phyloP scores from a whole-genome alignment of 495 filamentous ascomycete genomes.

The Venustampulla echinocandica region DNA sequence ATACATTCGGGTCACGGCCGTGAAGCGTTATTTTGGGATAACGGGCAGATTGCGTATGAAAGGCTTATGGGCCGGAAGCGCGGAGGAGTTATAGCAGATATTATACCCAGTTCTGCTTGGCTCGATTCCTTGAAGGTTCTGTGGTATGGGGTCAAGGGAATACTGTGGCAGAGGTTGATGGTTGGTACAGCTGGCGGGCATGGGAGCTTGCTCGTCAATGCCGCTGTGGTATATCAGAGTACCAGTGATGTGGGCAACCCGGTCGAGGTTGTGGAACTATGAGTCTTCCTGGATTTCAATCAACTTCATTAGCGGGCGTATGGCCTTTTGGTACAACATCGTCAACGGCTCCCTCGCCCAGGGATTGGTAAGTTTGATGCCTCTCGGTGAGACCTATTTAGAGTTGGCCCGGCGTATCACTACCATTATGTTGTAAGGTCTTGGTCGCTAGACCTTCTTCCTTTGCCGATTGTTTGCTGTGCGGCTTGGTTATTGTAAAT shows the following conservation, averaged over 20 bases:
- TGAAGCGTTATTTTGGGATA: conserved; percentile 69
- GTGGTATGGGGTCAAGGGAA: conserved; percentile 49
- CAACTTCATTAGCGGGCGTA: too few species aligned
- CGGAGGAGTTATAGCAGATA: conserved; percentile 40
- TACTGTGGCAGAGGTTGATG: conserved; percentile 69
- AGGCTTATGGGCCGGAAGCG: conserved; percentile 42
- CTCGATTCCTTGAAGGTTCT: conserved; percentile 51
- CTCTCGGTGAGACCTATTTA: too few species aligned
- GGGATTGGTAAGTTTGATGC: too few species aligned
- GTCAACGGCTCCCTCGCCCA: too few species aligned
- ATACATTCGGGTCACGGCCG: conserved; percentile 62
- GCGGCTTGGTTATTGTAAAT: too few species aligned
- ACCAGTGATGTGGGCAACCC: conserved; percentile 56
- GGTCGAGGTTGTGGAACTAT: conserved; percentile 50
- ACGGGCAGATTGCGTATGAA: conserved; percentile 65
- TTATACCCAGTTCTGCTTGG: conserved; percentile 44
- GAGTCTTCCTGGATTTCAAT: too few species aligned
- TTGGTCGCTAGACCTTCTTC: too few species aligned
- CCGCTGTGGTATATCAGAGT: conserved; percentile 60
- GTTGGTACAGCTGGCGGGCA: conserved; percentile 47
- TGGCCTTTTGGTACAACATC: too few species aligned
- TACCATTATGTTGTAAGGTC: too few species aligned
- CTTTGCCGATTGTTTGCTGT: too few species aligned
- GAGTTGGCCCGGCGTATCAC: too few species aligned
- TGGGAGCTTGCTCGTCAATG: conserved; percentile 65